A percentile compares a stretch with the other conserved stretches of the same genome.
Evolutionary conservation across 768 basidiomycete genomes (phyloP).

Genomic region (Pleurotus cornucopiae): DNA sequence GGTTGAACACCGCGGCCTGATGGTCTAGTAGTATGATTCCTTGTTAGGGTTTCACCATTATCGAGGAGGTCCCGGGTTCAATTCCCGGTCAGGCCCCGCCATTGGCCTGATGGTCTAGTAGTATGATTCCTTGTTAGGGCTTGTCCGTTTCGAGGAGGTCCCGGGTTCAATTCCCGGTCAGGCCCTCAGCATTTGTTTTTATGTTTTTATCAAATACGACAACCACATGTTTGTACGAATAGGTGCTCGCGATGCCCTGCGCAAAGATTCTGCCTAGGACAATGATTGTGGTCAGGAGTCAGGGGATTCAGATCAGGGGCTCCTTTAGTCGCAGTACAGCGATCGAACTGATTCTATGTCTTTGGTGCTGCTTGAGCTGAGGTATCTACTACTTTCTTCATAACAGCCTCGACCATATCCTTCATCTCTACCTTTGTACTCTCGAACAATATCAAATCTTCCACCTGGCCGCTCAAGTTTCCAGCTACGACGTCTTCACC

Average conservation of each 20-base stretch:
- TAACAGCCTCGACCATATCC: background rate
- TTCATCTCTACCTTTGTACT: background rate
- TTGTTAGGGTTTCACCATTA: conserved; percentile 41
- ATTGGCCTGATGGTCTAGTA: conserved; percentile 57
- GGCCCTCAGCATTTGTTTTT: conserved; percentile 1
- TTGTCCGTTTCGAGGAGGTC: conserved; percentile 62
- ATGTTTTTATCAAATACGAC: too few relatives aligned
- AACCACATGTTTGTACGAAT: too few relatives aligned
- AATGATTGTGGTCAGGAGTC: too few relatives aligned
- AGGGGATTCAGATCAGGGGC: too few relatives aligned
- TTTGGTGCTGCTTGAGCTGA: too few relatives aligned
- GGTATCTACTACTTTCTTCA: background rate
- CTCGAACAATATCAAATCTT: background rate
- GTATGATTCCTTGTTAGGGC: conserved; percentile 65
- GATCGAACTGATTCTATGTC: too few relatives aligned
- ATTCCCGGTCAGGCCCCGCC: conserved; percentile 50
- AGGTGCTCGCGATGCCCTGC: background rate
- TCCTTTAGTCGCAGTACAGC: too few relatives aligned
- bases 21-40: conserved; percentile 68
- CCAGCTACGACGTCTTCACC: background rate
- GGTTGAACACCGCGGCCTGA: conserved; percentile 31
- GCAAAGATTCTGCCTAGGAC: background rate
- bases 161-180: conserved; percentile 81
- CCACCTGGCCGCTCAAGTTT: background rate
- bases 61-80: conserved; percentile 89